A percentile compares a stretch with the other conserved stretches of the same genome.
Evolutionary conservation across 2,329 filamentous ascomycete species (phyloP).

Genomic region (Diplodia mutila): DNA sequence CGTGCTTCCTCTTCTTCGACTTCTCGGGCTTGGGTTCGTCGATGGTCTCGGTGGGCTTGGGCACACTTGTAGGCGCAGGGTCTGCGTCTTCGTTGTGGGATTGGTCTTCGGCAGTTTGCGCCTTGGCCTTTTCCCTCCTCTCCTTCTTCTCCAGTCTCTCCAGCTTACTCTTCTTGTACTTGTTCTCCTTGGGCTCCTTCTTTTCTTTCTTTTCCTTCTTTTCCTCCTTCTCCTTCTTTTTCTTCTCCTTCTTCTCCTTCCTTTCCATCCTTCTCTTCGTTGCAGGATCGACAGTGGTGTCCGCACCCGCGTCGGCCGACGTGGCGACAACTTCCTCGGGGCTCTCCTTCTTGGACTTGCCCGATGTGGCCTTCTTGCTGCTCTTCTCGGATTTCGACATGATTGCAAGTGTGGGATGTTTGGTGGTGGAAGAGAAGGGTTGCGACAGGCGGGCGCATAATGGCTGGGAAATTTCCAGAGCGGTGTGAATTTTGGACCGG

Average conservation of each 20-base stretch:
- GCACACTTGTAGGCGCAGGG: not conserved
- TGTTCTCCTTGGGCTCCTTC: constrained; percentile 38
- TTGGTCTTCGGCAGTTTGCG: not conserved
- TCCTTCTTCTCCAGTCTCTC: not conserved
- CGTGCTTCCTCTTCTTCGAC: constrained; percentile 28
- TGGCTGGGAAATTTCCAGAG: constrained; percentile 14
- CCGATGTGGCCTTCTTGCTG: constrained; percentile 32
- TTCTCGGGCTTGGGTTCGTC: constrained; percentile 21
- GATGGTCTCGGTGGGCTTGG: not conserved
- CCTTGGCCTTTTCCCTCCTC: not conserved
- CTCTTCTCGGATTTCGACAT: constrained; percentile 25
- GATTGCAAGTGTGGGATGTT: not conserved
- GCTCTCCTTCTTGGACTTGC: constrained; percentile 10
- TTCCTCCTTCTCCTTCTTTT: not conserved
- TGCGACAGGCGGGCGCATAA: not conserved
- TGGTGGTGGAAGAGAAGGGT: not conserved
- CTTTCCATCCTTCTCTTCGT: not conserved
- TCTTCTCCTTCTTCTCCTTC: not conserved
- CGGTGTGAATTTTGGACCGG: not conserved
- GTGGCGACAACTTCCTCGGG: not conserved
- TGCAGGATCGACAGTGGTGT: not conserved
- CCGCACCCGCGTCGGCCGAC: not conserved
- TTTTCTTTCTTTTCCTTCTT: constrained; percentile 31
- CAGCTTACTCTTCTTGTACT: constrained; percentile 38
- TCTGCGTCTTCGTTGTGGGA: not conserved